Evolutionary conservation across 2,329 filamentous ascomycete genomes (phyloP).

Genomic region (Lachnellula suecica): DNA sequence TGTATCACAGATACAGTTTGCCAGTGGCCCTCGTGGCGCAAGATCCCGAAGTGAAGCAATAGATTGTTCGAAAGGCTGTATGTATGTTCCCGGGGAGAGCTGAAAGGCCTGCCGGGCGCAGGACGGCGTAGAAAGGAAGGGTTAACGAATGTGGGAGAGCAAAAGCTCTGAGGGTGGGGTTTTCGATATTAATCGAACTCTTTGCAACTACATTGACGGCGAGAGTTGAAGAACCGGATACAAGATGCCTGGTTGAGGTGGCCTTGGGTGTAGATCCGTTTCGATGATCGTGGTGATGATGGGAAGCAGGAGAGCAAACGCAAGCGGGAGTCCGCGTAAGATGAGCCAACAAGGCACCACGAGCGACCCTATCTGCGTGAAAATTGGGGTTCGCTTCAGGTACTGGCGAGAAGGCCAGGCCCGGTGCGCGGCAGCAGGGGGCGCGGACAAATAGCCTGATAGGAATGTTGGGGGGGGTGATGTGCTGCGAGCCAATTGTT

Average conservation of each 20-base stretch:
- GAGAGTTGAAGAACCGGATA: conserved; percentile 1
- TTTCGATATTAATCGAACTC: not conserved
- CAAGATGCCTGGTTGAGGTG: not conserved
- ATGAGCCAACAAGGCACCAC: no score
- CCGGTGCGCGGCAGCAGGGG: no score
- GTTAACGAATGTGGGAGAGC: conserved; percentile 27
- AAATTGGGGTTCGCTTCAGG: no score
- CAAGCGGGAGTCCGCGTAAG: no score
- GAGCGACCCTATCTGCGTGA: no score
- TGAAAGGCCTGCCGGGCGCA: conserved; percentile 12
- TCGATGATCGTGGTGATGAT: not conserved
- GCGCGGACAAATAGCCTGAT: no score
- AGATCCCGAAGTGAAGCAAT: conserved; percentile 12
- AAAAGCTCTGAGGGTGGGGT: conserved; percentile 18
- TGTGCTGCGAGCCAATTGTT: not conserved
- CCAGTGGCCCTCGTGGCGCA: conserved; percentile 1
- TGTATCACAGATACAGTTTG: conserved; percentile 18
- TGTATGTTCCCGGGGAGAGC: not conserved
- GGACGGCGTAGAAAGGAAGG: conserved; percentile 1
- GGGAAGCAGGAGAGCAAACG: no score
- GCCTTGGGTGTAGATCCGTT: not conserved
- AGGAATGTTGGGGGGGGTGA: not conserved
- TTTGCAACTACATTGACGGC: conserved; percentile 15
- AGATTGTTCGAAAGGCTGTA: conserved; percentile 16
- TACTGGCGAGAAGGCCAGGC: not conserved